Base-by-base conservation (phyloP, 306 rosid genomes). In the Astragalus membranaceus region DNA sequence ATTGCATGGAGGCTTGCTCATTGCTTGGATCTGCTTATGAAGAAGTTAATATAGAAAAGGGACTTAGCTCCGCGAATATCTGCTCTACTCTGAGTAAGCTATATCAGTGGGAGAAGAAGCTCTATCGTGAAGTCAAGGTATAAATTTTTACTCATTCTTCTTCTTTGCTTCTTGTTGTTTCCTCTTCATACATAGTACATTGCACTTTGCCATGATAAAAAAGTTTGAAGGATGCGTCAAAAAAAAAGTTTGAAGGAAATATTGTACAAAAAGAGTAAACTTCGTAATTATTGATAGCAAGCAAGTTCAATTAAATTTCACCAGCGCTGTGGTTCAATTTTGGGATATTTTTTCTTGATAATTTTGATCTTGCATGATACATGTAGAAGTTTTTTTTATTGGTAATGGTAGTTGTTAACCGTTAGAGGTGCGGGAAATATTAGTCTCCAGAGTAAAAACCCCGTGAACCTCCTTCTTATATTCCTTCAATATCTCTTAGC, bases 81-180 rank as follows among this genome's bases (percentile, higher is more conserved):
- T 67, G 84, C 68, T 76, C 86, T 43, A 84, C 87, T 65, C 69
- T 93, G 70, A 82, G 78, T 80, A 88, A 81, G 76, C 80, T 93
- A 0, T 82, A 72, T 15, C 41, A 85, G 75, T 88, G 98, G 98
- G 98, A 93, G 86, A 86, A 85, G 80, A 93, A 93, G 75, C 83
- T 93, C 4, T 87, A 88, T 43, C 70, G 76, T 30, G 97, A 93
- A 83, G 97, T 93, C 57, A 90, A 93, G 97, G 97, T 90, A 60
- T 26, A 13, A 13, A 9, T 13, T 46, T 44, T 7, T 14, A 17
- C 43, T 35, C 12, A 11, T 15, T 49, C 0, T 43, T 49, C 12
- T 8, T 26, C 23, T 14, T 70, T 42, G 42, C 9, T n/a, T 2
- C 7, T 0, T 20, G 23, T 67, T 23, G 8, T 6, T 58, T 56